A percentile compares a stretch with the other conserved stretches of the same genome.
These are phyloP conservation scores for Exophiala sp. DNA, from an alignment of 2,329 filamentous ascomycete species.

Conservation along the genomic window DNA sequence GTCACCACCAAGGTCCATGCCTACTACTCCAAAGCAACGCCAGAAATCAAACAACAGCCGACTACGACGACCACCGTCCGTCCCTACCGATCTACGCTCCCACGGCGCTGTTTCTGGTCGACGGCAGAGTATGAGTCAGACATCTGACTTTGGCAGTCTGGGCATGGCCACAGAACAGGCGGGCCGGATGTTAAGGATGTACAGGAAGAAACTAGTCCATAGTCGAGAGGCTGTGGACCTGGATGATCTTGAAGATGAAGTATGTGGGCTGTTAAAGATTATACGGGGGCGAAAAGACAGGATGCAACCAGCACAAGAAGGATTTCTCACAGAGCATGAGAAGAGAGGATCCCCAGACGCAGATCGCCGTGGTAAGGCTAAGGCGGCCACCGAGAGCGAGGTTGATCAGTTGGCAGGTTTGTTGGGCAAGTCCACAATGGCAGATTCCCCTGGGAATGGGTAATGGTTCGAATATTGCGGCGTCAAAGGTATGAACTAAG, in stretches of 20 bases:
- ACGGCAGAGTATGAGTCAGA: constrained; percentile 25
- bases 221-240: constrained; percentile 44
- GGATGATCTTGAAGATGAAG: constrained; percentile 53
- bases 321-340: background rate
- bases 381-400: constrained; percentile 16
- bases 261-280: constrained; percentile 44
- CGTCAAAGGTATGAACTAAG: too few relatives aligned
- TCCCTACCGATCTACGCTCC: constrained; percentile 46
- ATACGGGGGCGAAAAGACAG: constrained; percentile 36
- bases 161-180: constrained; percentile 53
- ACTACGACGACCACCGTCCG: constrained; percentile 31
- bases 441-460: constrained; percentile 2
- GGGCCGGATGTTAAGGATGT: constrained; percentile 52
- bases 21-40: constrained; percentile 30
- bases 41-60: constrained; percentile 37
- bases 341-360: background rate
- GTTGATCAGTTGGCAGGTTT: constrained; percentile 19
- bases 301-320: background rate
- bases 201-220: constrained; percentile 49
- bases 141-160: constrained; percentile 44
- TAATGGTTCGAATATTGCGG: background rate
- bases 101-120: constrained; percentile 38
- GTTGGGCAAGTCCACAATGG: constrained; percentile 16
- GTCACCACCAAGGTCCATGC: constrained; percentile 19
- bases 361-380: constrained; percentile 5